Base-by-base conservation (phyloP, 1,284 basidiomycete species). In the Ustilago nuda region DNA sequence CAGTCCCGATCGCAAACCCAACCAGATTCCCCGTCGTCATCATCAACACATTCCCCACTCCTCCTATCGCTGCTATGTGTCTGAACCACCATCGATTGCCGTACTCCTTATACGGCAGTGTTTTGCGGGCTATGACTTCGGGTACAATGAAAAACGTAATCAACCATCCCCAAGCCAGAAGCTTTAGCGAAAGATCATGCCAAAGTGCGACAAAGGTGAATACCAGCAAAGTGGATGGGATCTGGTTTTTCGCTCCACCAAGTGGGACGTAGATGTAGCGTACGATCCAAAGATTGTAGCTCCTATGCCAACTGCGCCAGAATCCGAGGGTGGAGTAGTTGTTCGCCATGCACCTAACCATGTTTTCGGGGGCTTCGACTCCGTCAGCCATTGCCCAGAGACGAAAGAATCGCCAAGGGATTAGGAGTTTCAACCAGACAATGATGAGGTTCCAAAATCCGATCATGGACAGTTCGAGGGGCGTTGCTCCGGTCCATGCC, bases 131-230 rank as follows among this genome's bases (percentile, higher is more conserved):
- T 4, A 90, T 67, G 19, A 97, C 83, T 86, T 99, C 96, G 0
- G 96, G 96, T 1, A 95, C 77, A 66, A 99, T 91, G 86, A 99
- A 98, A 48, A 97, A 82, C 78, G 91, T 93, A 61, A 97, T 90
- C 11, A 98, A 91, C 96, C 96, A 99, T 1, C 96, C 96, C 97
- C 97, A 99, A 0, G 94, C 91, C 0, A 99, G 88, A 7, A 99
- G 89, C 54, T 90, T 90, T 86, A 97, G 92, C 0, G 92, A 92
- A 0, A 99, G 88, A 84, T 98, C 96, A 83, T 99, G 96, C 97
- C 97, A 99, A 15, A 99, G 88, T 0, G 97, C 97, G n/a, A 98
- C 96, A 84, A 99, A 99, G 0, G 95, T 93, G 88, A 99, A 99
- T 35, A 98, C 91, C 19, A 97, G 87, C 7, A 92, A 76, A 0